Conservation (phyloP, 176 grass and related monocot species). For the Oryza glumipatula region DNA sequence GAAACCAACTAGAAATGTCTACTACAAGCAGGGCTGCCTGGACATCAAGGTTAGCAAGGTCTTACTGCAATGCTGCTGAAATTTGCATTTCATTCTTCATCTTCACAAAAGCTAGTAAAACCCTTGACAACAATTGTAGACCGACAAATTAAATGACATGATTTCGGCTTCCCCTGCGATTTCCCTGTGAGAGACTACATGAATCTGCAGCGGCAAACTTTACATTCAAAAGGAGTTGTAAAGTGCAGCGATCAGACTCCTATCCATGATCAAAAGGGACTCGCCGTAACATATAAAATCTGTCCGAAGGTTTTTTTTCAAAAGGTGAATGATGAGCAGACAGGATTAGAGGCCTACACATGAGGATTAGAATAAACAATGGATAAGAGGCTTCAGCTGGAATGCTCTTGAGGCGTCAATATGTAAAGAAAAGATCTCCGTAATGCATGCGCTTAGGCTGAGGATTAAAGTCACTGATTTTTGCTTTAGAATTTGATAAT, state of each 20-base stretch:
- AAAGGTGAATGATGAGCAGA: conserved; percentile 61
- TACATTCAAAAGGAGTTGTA: conserved; percentile 49
- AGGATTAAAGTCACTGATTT: conserved; percentile 11
- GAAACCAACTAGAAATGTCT: background rate
- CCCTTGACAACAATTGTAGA: conserved; percentile 37
- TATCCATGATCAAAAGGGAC: conserved; percentile 48
- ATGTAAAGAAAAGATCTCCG: conserved; percentile 39
- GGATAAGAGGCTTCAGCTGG: conserved; percentile 36
- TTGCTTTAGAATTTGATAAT: conserved; percentile 45
- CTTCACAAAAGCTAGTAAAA: conserved; percentile 36
- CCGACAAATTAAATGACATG: conserved; percentile 37
- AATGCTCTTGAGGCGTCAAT: conserved; percentile 47
- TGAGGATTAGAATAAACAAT: conserved; percentile 48
- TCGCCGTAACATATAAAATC: conserved; percentile 21
- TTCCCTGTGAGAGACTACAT: conserved; percentile 32
- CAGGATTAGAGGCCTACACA: conserved; percentile 53
- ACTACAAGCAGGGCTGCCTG: background rate
- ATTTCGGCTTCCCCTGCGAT: conserved; percentile 29
- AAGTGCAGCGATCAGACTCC: conserved; percentile 32
- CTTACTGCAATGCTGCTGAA: background rate
- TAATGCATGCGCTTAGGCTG: conserved; percentile 36
- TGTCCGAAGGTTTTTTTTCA: conserved; percentile 37
- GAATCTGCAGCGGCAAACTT: conserved; percentile 43
- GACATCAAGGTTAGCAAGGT: no score
- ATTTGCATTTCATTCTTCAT: conserved; percentile 28